These are phyloP conservation scores for Annona squamosa DNA, from an alignment of 164 flowering plant species.

Conservation along the genomic window DNA sequence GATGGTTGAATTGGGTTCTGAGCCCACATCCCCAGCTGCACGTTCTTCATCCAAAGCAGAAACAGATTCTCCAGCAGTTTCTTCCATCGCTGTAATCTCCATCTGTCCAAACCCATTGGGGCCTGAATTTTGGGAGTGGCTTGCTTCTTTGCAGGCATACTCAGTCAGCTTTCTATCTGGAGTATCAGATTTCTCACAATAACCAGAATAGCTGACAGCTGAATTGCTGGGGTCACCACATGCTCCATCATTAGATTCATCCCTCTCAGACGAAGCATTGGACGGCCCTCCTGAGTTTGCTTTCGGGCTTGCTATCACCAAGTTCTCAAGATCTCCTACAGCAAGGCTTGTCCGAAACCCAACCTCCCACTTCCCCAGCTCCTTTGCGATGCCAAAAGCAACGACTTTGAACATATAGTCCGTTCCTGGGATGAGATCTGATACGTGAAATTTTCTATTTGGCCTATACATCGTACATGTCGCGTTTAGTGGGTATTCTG, in stretches of 20 bases:
- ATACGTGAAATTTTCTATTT: conserved; percentile 39
- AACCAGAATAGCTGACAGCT: conserved; percentile 19
- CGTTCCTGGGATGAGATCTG: conserved; percentile 53
- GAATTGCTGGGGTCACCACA: conserved; percentile 30
- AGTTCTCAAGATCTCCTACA: conserved; percentile 15
- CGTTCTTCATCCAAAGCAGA: conserved; percentile 37
- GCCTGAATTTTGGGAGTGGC: conserved; percentile 4
- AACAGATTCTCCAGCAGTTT: conserved; percentile 25
- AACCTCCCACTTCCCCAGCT: conserved; percentile 47
- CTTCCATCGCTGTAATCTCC: conserved; percentile 19
- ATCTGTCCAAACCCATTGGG: not conserved
- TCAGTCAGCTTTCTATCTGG: conserved; percentile 17
- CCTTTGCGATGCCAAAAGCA: conserved; percentile 27
- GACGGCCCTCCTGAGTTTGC: conserved; percentile 75
- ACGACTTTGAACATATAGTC: conserved; percentile 63
- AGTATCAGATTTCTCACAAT: conserved; percentile 17
- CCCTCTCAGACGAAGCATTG: conserved; percentile 90
- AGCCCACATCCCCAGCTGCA: conserved; percentile 10
- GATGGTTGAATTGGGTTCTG: conserved; percentile 12
- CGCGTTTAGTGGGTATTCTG: conserved; percentile 52
- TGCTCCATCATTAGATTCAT: conserved; percentile 57
- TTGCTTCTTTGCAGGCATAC: conserved; percentile 8
- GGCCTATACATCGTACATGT: conserved; percentile 47
- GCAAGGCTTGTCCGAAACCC: conserved; percentile 27
- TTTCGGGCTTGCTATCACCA: conserved; percentile 48